Base-by-base conservation (phyloP, 768 basidiomycete genomes). In the Artomyces pyxidatus region DNA sequence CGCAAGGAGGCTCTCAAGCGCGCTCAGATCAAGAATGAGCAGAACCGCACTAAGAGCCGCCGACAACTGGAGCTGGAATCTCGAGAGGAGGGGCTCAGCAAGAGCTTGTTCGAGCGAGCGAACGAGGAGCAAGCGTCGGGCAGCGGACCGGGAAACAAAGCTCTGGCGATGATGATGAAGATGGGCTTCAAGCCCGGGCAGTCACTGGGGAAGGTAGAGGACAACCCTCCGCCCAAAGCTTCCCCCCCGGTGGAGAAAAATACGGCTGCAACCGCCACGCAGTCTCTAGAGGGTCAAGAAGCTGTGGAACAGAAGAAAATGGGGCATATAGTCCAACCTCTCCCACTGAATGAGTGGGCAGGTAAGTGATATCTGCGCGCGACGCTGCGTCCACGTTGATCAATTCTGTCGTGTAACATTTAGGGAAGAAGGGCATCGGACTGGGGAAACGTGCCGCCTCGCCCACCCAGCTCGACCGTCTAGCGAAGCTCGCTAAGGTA, bases 171-270 rank as follows among this genome's bases (percentile, higher is more conserved):
- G 71, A 93, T 93, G 90, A 80, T 86, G 76, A 91, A 87, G 68
- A 92, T 92, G 90, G 90, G 90, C 1, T 93, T 88, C 70, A 85
- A 84, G 67, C 81, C 86, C 2, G 90, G 90, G 14, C 80, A 90
- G 63, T 73, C 86, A 12, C 72, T 92, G 25, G 88, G 89, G 16
- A 72, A 66, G 59, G 45, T 62, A 8, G 66, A 68, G 19, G 56
- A 60, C 21, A 58, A 56, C 12, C 49, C 46, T 4, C 32, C 37
- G 37, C 37, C 12, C 7, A 7, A 16, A 38, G 26, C 47, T n/a
- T 35, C 52, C n/a, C 51, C 45, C 37, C 29, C 38, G 21, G 47
- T 30, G 40, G 44, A 52, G n/a, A 11, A 41, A 4, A n/a, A 22
- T 9, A 14, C 43, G 21, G 37, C 44, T 26, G 29, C 53, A 21